These are phyloP conservation scores for Candida quercuum DNA, from an alignment of 805 yeast genomes.

Conservation along the genomic window DNA sequence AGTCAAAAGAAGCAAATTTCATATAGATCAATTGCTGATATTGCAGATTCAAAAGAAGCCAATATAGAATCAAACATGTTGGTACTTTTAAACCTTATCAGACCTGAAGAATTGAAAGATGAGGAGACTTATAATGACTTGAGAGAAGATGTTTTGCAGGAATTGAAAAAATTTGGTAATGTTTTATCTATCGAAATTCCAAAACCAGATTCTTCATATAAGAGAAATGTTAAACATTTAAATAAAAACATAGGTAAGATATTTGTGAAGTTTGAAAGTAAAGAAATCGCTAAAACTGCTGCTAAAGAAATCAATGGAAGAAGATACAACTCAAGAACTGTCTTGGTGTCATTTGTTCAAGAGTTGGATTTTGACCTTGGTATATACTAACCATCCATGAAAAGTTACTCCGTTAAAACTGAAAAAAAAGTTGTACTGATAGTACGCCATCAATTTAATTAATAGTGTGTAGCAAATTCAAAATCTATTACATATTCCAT, in stretches of 20 bases:
- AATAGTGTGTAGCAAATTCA: no score
- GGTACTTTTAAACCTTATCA: slow-evolving; percentile 59
- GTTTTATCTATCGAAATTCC: slow-evolving; percentile 57
- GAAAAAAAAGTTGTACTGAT: no score
- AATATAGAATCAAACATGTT: slow-evolving; percentile 40
- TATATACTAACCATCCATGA: slow-evolving; percentile 12
- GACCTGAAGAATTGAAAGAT: slow-evolving; percentile 57
- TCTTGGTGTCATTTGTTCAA: slow-evolving; percentile 58
- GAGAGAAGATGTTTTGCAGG: slow-evolving; percentile 44
- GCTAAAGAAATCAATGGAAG: slow-evolving; percentile 57
- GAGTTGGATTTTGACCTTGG: slow-evolving; percentile 50
- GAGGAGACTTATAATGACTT: slow-evolving; percentile 41
- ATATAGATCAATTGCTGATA: slow-evolving; percentile 18
- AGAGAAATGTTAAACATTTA: slow-evolving; percentile 37
- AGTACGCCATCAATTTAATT: no score
- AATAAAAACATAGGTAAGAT: slow-evolving; percentile 67
- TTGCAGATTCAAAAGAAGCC: slow-evolving; percentile 8
- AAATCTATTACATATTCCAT: no score
- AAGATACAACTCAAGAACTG: slow-evolving; percentile 60
- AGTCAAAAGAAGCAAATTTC: slow-evolving; percentile 15
- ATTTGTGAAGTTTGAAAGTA: slow-evolving; percentile 55
- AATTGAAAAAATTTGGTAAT: slow-evolving; percentile 45
- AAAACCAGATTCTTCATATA: slow-evolving; percentile 39
- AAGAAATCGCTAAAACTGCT: slow-evolving; percentile 50
- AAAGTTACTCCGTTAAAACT: no score